Base-by-base conservation (phyloP, 345 rosid genomes). In the Eucalyptus albens region DNA sequence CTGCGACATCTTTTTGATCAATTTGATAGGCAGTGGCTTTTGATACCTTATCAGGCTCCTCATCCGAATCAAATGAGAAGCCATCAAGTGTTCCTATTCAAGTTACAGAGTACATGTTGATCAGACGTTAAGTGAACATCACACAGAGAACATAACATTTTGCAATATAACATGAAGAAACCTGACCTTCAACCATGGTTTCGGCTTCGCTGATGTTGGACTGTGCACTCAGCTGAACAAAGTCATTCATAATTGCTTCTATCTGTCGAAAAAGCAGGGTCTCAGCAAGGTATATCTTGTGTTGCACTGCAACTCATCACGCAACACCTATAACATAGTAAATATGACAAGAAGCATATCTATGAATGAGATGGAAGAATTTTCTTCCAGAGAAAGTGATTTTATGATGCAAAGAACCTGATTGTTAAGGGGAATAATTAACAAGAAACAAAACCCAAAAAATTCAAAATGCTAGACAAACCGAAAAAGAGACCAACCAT, bases 231-330 rank as follows among this genome's bases (percentile, higher is more conserved):
- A 97, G 94, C 94, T 97, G 98, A 91, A 98, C 95, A 92, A 95
- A 97, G 92, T 98, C 98, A 91, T 96, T 92, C 97, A 97, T 96
- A 89, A 97, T 96, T 87, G 99, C 98, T 93, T 98, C 98, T 86
- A 97, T 93, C 99, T 96, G 97, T 90, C 49, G 81, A 90, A 47
- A 87, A 88, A 90, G 89, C 80, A 90, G 83, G 69, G 50, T 83
- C 77, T 88, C 56, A 88, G 62, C 33, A 37, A 88, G 81, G 40
- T 45, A 56, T 40, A 88, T 50, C 53, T 44, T 33, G 37, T n/a
- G 60, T 53, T 87, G 72, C 88, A 53, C 47, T 24, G 44, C 59
- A 56, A 33, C 47, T 14, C 60, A 87, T 86, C 44, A 86, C 22
- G 15, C 65, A 51, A 87, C 47, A 87, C 22, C 67, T 55, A 56